Base-by-base conservation (phyloP, 495 filamentous ascomycete genomes). In the Halenospora varia region DNA sequence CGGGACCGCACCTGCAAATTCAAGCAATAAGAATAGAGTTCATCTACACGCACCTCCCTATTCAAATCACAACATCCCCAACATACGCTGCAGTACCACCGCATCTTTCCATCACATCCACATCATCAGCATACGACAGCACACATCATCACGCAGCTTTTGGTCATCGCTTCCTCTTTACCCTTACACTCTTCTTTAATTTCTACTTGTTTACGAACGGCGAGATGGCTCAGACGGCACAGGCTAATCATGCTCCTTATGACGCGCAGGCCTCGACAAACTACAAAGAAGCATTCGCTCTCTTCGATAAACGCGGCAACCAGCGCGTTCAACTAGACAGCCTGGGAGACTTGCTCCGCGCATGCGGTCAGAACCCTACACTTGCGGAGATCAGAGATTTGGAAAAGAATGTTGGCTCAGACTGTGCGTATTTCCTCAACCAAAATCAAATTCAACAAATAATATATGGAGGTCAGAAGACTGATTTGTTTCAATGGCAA, bases 211-310 rank as follows among this genome's bases (percentile, higher is more conserved):
- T n/a, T n/a, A n/a, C n/a, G n/a, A n/a, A n/a, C n/a, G n/a, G n/a
- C n/a, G n/a, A n/a, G n/a, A n/a, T n/a, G n/a, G n/a, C n/a, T n/a
- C n/a, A n/a, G n/a, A n/a, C n/a, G n/a, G n/a, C n/a, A n/a, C n/a
- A 77, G 53, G 29, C 18, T 24, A 45, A 53, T 10, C 11, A 18
- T 42, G 48, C 51, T 56, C 64, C 75, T 53, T 73, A 67, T 59
- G 73, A 74, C 51, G 62, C 65, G 51, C 84, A 96, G 92, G 90
- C 93, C 77, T 92, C 89, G 53, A 97, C 94, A 71, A 97, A 98
- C 85, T 98, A 97, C 89, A 97, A 97, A 81, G 94, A 98, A 87
- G 94, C 94, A 60, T 98, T 98, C 80, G 90, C 91, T 50, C 90
- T 98, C 68, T 98, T 97, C 81, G 94, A 98, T 78, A 96, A 96